Base-by-base conservation (phyloP, 2,329 filamentous ascomycete species). In the Sclerotiophoma versabilis region DNA sequence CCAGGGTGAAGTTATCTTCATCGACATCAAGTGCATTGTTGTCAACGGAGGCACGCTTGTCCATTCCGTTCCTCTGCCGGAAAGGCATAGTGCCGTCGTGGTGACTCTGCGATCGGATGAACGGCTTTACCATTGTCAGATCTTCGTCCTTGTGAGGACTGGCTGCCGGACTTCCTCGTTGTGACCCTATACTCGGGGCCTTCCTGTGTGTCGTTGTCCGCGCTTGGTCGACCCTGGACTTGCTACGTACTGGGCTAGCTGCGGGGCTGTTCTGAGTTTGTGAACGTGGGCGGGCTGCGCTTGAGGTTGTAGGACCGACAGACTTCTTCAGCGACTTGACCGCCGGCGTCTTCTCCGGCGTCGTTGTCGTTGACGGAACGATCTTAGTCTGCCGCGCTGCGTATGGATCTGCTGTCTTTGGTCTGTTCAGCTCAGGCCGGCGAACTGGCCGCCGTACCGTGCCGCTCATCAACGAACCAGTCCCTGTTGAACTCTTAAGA, bases 331-430 rank as follows among this genome's bases (percentile, higher is more conserved):
- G 52, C 22, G 72, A 72, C 15, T 70, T 70, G 38, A 74, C 49
- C 34, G 72, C 72, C 3, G 79, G 77, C 38, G 77, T 80, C 54
- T 76, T 77, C 22, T 74, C 66, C 5, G 80, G 80, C 2, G 77
- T 82, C 64, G 73, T 77, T 2, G 77, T 81, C 61, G 73, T 76
- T 11, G 75, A 77, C n/a, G 80, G 79, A 12, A 79, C 80, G 27
- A 74, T 75, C n/a, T 76, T 79, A 20, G 71, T 58, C 66, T 68
- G 64, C 33, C 75, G 71, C 17, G 64, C 60, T 15, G 71, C 79
- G 65, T 83, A 83, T 11, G 83, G 82, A 60, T 85, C 83, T 25
- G 83, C 81, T 11, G 82, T 84, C 29, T 80, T 80, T 20, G 82
- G 81, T 44, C 82, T 72, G 59, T 73, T 68, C 15, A 80, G 62